These are phyloP conservation scores for Wickerhamiella domercqiae DNA, from an alignment of 805 yeast species.

Conservation along the genomic window DNA sequence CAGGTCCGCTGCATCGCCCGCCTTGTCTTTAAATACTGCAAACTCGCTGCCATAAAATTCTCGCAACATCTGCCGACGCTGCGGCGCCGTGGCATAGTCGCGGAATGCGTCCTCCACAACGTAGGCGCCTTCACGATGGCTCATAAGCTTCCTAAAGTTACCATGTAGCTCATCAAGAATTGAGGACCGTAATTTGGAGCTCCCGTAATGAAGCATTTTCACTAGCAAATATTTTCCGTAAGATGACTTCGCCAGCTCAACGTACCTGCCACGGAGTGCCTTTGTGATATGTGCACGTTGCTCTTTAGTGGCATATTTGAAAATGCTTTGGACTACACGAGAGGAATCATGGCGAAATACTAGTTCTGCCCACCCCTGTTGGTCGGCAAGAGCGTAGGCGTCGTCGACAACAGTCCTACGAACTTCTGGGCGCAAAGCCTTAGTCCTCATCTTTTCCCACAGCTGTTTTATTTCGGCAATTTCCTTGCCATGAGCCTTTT, in stretches of 20 bases:
- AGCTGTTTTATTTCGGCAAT: constrained; percentile 70
- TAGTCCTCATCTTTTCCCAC: constrained; percentile 86
- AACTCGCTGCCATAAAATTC: constrained; percentile 96
- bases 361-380: constrained; percentile 54
- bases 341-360: constrained; percentile 94
- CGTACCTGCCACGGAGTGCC: constrained; percentile 60
- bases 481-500: constrained; percentile 74
- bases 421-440: constrained; percentile 55
- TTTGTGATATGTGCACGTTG: constrained; percentile 56
- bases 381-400: constrained; percentile 70
- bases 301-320: constrained; percentile 69
- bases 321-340: constrained; percentile 84
- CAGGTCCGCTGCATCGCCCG: constrained; percentile 43
- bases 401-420: constrained; percentile 61
- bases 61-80: constrained; percentile 77
- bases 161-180: constrained; percentile 83
- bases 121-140: constrained; percentile 96
- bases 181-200: constrained; percentile 58
- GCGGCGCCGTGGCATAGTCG: constrained; percentile 69
- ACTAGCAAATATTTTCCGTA: constrained; percentile 87
- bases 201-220: constrained; percentile 82
- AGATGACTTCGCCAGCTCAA: constrained; percentile 74
- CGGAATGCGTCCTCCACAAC: constrained; percentile 88
- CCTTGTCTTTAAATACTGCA: constrained; percentile 73
- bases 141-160: constrained; percentile 74